phyloP scores from a whole-genome alignment of 2,329 filamentous ascomycete genomes.

The Fusarium devonianum region DNA sequence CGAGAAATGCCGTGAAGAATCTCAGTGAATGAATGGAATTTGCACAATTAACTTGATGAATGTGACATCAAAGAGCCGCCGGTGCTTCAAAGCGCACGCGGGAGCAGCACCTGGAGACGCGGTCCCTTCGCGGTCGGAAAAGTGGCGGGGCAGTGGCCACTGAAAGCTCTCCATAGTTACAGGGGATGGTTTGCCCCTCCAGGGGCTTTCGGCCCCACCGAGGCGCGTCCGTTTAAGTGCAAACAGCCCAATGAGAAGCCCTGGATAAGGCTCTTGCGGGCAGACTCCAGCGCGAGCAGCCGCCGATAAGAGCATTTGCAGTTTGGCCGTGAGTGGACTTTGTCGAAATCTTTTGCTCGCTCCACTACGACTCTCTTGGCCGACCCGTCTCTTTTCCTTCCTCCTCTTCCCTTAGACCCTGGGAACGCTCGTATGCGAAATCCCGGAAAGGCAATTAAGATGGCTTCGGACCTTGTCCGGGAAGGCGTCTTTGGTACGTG shows the following conservation, averaged over 20 bases:
- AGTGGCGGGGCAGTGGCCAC: slow-evolving; percentile 25
- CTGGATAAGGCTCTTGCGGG: slow-evolving; percentile 12
- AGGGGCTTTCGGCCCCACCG: background rate
- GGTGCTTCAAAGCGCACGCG: background rate
- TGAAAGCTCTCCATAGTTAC: slow-evolving; percentile 12
- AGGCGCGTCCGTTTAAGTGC: slow-evolving; percentile 29
- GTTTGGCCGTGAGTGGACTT: slow-evolving; percentile 7
- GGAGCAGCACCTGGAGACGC: slow-evolving; percentile 14
- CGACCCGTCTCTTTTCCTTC: slow-evolving; percentile 18
- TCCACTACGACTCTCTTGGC: slow-evolving; percentile 20
- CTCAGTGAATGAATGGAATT: background rate
- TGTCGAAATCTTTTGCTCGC: slow-evolving; percentile 18
- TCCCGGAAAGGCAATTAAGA: slow-evolving; percentile 51
- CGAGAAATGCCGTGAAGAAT: no score
- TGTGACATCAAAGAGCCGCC: no score
- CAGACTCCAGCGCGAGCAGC: slow-evolving; percentile 21
- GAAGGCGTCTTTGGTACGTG: slow-evolving; percentile 66
- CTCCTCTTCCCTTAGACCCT: slow-evolving; percentile 9
- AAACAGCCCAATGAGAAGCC: slow-evolving; percentile 17
- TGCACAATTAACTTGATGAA: background rate
- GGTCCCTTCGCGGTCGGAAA: slow-evolving; percentile 16
- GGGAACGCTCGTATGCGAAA: slow-evolving; percentile 44
- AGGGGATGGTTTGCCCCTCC: background rate
- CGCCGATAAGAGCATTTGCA: slow-evolving; percentile 24
- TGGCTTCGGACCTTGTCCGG: slow-evolving; percentile 61